These are phyloP conservation scores for Alternaria postmessia DNA, from an alignment of 2,329 filamentous ascomycete genomes.

Conservation along the genomic window DNA sequence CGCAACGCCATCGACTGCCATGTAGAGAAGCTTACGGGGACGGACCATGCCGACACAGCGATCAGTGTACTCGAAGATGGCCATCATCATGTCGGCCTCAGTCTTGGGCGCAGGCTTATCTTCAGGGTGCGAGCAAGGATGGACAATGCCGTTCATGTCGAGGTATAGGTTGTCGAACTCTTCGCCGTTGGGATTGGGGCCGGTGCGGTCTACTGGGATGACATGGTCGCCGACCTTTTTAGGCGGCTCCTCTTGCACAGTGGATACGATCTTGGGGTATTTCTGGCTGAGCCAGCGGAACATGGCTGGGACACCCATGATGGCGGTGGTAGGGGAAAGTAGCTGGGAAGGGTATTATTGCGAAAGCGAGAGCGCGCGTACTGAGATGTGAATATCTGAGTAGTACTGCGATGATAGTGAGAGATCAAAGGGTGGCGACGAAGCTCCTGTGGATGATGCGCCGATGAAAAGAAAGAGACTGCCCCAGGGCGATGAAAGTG, in stretches of 20 bases:
- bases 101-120: conserved; percentile 89
- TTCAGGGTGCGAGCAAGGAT: conserved; percentile 97
- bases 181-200: conserved; percentile 93
- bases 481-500: conserved; percentile 6
- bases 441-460: conserved; percentile 22
- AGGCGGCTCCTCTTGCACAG: conserved; percentile 86
- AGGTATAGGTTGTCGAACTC: conserved; percentile 98
- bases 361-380: conserved; percentile 27
- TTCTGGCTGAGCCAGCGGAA: conserved; percentile 97
- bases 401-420: conserved; percentile 31
- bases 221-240: conserved; percentile 81
- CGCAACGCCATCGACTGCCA: conserved; percentile 96
- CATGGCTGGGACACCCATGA: conserved; percentile 92
- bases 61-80: conserved; percentile 98
- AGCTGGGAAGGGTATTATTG: conserved; percentile 17
- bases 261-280: conserved; percentile 95
- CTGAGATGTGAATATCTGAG: conserved; percentile 20
- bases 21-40: conserved; percentile 94
- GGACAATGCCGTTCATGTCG: conserved; percentile 99
- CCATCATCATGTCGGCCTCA: conserved; percentile 99
- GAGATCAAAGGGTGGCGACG: conserved; percentile 18
- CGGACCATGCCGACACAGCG: conserved; percentile 98
- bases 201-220: conserved; percentile 84
- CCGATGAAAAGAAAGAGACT: conserved; percentile 22
- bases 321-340: conserved; percentile 31